Base-by-base conservation (phyloP, 176 grass and related monocot species). In the Paspalum vaginatum region DNA sequence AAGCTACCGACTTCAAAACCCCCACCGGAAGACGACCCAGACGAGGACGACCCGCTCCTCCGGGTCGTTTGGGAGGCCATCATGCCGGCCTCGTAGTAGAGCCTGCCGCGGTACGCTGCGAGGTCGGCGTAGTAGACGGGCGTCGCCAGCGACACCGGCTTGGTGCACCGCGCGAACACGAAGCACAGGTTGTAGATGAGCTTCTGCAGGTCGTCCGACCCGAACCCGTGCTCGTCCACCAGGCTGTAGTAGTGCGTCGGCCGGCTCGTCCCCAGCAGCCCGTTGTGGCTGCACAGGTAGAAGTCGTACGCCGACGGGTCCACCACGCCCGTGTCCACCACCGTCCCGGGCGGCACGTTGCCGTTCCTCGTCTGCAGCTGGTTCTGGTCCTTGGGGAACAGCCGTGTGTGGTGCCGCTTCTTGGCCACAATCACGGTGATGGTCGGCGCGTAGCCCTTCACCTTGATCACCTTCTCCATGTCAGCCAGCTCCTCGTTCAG, bases 281-380 rank as follows among this genome's bases (percentile, higher is more conserved):
- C 90, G 32, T 86, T 66, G 72, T 92, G 90, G 80, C 90, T 89
- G 79, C 87, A 87, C 8, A 92, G 72, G 79, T 84, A 92, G 90
- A 92, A 92, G 84, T 92, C 80, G n/a, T 81, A 70, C 4, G 80
- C 75, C 40, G 3, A 40, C 24, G 63, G 55, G 79, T 89, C 90
- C 4, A 92, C 80, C 63, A 89, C 85, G 2, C 15, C 52, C 0
- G 80, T 84, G 87, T 92, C 87, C 25, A 92, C 90, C 26, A 92
- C 83, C 26, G 90, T 92, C 66, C 90, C 87, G 0, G 87, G 90
- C 24, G 66, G 87, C 66, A 92, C 79, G 40, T 84, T 92, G 54
- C 67, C 59, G 2, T 63, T 88, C 10, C 1, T 67, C 7, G 77
- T 86, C 58, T 45, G 45, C 21, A 8, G 24, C 53, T 72, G 49